Base-by-base conservation (phyloP, 176 grass and related monocot genomes). In the Carex myosuroides region DNA sequence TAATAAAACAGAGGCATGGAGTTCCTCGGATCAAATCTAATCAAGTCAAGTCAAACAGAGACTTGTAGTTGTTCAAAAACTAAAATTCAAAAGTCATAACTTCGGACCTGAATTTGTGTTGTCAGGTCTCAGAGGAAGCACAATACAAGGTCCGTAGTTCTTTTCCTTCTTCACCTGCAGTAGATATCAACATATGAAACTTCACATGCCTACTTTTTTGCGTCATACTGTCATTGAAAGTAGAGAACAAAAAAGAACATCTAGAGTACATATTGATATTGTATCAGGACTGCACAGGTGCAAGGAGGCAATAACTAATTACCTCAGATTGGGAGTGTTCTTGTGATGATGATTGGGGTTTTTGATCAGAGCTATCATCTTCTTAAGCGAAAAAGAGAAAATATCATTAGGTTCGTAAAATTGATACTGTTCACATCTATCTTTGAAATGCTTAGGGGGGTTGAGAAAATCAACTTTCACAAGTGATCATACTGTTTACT, bases 81-180 rank as follows among this genome's bases (percentile, higher is more conserved):
- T 85, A 39, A 52, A 78, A 76, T 17, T 32, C 8, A 42, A 13
- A 44, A 56, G 17, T 22, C 17, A 85, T 63, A 61, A 79, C 57
- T 85, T 65, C 72, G 4, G 44, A 82, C 80, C 80, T 50, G 61
- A 82, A 82, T 79, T 79, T 65, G 44, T 48, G 18, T 52, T 63
- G 54, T 75, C 83, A 64, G 70, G 69, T 85, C 69, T 64, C 30
- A 61, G 10, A 54, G 70, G 57, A 76, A 85, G 72, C 35, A 30
- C 42, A 78, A 85, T 42, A 64, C 12, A 61, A 59, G 71, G 70
- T 64, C 70, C 56, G 13, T 55, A 72, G 13, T 60, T 42, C 18
- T 56, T 39, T 54, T 59, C 8, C 52, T 63, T 85, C n/a, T 79
- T 10, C 11, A 10, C 39, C 84, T 85, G 70, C 53, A 79, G 13